These are phyloP conservation scores for Raffaelea ambrosiae DNA, from an alignment of 2,329 filamentous ascomycete species.

Conservation along the genomic window DNA sequence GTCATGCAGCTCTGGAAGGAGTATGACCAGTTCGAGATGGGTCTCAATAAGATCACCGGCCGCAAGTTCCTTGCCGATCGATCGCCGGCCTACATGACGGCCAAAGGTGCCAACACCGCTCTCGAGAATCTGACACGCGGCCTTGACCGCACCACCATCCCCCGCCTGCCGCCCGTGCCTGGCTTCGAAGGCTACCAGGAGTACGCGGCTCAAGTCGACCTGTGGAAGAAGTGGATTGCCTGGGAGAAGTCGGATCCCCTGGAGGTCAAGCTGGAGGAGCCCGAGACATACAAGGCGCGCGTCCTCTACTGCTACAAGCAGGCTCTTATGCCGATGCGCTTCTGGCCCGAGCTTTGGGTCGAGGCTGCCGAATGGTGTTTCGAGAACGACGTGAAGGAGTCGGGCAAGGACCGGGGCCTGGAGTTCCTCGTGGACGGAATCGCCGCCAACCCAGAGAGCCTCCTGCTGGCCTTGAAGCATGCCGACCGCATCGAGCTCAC, in stretches of 20 bases:
- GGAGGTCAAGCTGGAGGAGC: constrained; percentile 75
- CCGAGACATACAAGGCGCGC: constrained; percentile 63
- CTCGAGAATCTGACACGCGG: constrained; percentile 81
- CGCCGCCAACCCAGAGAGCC: constrained; percentile 86
- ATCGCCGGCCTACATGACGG: constrained; percentile 92
- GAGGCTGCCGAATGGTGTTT: constrained; percentile 92
- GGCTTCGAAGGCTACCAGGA: constrained; percentile 84
- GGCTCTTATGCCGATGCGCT: constrained; percentile 83
- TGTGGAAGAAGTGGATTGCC: constrained; percentile 89
- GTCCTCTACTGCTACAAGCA: constrained; percentile 90
- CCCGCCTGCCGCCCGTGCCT: constrained; percentile 70
- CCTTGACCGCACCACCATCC: constrained; percentile 68
- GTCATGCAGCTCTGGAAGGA: constrained; percentile 90
- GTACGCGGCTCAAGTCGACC: constrained; percentile 71
- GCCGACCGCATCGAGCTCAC: constrained; percentile 80
- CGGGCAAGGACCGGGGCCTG: constrained; percentile 54
- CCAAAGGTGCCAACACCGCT: constrained; percentile 80
- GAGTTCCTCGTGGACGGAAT: constrained; percentile 77
- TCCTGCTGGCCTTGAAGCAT: constrained; percentile 79
- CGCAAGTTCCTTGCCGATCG: constrained; percentile 92
- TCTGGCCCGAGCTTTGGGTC: constrained; percentile 94
- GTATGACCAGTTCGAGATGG: constrained; percentile 94
- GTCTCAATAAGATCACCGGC: constrained; percentile 84
- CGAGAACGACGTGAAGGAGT: constrained; percentile 58
- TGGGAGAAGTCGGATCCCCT: constrained; percentile 95